A percentile compares a stretch with the other conserved stretches of the same genome.
Evolutionary conservation across 306 rosid genomes (phyloP).

Genomic region (Prunus persica): Prunus_persica_NCBIv2 NC_034009.1:36975001-36975500

Average conservation of each 20-base stretch:
- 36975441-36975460: neutral
- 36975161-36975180: neutral
- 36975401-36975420: neutral
- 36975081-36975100: constrained; percentile 9
- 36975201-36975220: constrained; percentile 12
- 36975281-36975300: neutral
- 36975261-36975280: neutral
- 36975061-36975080: constrained; percentile 73
- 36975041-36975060: constrained; percentile 85
- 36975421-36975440: neutral
- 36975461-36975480: neutral
- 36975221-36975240: neutral
- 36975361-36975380: neutral
- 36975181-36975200: constrained; percentile 1
- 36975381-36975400: neutral
- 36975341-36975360: neutral
- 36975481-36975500: neutral
- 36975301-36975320: constrained; percentile 7
- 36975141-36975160: neutral
- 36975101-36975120: neutral
- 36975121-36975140: neutral
- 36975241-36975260: neutral
- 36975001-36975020: constrained; percentile 97
- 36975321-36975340: constrained; percentile 2
- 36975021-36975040: constrained; percentile 98